Percentiles rank a stretch among this genome's conserved stretches.
Evolutionary conservation across 345 rosid species (phyloP).

Genomic region (Ricinus communis): DNA sequence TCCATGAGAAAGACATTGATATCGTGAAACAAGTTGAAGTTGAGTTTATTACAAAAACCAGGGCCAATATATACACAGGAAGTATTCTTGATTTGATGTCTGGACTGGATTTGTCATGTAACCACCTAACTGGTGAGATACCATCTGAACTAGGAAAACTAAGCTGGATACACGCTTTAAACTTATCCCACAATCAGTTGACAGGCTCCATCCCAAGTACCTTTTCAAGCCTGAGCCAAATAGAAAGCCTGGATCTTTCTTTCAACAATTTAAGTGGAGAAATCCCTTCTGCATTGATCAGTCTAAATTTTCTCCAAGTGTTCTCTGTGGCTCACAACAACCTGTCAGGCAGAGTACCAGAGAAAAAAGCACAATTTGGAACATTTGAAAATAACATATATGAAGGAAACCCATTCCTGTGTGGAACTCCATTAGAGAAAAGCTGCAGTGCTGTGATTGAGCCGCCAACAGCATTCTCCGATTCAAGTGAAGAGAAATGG

Average conservation of each 20-base stretch:
- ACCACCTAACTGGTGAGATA: neutral
- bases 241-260: neutral
- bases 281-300: neutral
- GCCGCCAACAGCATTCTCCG: neutral
- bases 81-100: neutral
- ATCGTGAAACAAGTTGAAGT: neutral
- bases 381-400: neutral
- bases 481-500: neutral
- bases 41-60: neutral
- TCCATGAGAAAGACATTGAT: neutral
- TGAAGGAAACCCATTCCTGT: conserved; percentile 3
- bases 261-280: neutral
- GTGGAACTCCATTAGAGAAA: neutral
- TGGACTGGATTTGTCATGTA: neutral
- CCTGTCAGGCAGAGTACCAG: neutral
- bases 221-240: neutral
- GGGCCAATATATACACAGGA: neutral
- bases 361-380: neutral
- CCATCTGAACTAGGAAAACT: conserved; percentile 2
- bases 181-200: conserved; percentile 1
- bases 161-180: neutral
- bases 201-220: neutral
- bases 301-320: neutral
- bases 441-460: neutral
- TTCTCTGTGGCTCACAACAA: conserved; percentile 8